Conservation (phyloP, 1,139 yeast genomes). For the Scheffersomyces quercinus region DNA sequence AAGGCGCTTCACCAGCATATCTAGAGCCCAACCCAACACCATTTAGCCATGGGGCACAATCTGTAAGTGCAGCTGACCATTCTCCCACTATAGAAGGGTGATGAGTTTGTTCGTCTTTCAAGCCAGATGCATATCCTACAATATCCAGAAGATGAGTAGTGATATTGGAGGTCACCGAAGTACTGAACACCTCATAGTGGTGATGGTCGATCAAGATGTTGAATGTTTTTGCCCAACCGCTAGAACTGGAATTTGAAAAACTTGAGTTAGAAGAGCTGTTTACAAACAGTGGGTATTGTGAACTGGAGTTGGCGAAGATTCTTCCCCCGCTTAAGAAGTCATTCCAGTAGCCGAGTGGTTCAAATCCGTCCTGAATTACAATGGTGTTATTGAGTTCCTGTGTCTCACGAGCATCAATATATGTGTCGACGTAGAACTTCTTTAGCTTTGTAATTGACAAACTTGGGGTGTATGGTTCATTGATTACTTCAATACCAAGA, state of each 20-base stretch:
- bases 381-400: slow-evolving; percentile 45
- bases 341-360: slow-evolving; percentile 52
- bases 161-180: slow-evolving; percentile 38
- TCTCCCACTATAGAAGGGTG: slow-evolving; percentile 63
- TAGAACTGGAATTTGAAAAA: slow-evolving; percentile 9
- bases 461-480: slow-evolving; percentile 59
- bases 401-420: slow-evolving; percentile 33
- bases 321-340: slow-evolving; percentile 35
- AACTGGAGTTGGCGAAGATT: slow-evolving; percentile 6
- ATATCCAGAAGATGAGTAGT: slow-evolving; percentile 41
- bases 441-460: slow-evolving; percentile 39
- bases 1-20: slow-evolving; percentile 50
- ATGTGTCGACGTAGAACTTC: slow-evolving; percentile 43
- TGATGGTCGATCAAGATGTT: slow-evolving; percentile 63
- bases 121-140: slow-evolving; percentile 34
- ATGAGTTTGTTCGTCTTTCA: slow-evolving; percentile 33
- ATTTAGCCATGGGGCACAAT: slow-evolving; percentile 66
- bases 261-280: background rate
- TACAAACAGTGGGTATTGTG: background rate
- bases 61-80: slow-evolving; percentile 66
- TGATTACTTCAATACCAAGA: slow-evolving; percentile 62
- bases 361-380: slow-evolving; percentile 61
- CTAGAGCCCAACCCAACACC: slow-evolving; percentile 62
- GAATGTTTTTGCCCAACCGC: slow-evolving; percentile 23
- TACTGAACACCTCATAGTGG: slow-evolving; percentile 61